phyloP scores from a whole-genome alignment of 164 flowering plant species.

The Tetrastigma voinierianum region DNA sequence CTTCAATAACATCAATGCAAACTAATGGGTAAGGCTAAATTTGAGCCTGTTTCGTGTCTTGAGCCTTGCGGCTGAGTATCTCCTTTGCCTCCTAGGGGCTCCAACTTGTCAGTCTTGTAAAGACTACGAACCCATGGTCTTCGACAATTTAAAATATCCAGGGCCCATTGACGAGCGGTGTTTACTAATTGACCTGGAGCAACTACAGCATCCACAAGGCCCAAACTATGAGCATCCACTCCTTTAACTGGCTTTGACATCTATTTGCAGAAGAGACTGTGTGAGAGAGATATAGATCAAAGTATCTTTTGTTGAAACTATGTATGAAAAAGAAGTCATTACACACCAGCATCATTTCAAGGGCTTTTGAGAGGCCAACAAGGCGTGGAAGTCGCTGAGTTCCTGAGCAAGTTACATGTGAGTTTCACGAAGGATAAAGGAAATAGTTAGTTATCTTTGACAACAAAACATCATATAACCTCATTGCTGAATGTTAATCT shows the following conservation, averaged over 20 bases:
- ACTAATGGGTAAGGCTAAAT: conserved; percentile 74
- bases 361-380: conserved; percentile 90
- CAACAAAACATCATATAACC: neutral
- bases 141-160: conserved; percentile 62
- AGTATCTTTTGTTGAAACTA: neutral
- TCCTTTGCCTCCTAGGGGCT: conserved; percentile 80
- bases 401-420: conserved; percentile 47
- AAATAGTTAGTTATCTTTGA: neutral
- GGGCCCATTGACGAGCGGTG: conserved; percentile 77
- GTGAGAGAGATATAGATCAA: neutral
- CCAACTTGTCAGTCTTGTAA: conserved; percentile 75
- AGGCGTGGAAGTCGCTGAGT: conserved; percentile 97
- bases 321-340: neutral
- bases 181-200: conserved; percentile 53
- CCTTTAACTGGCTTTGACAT: conserved; percentile 77
- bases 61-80: conserved; percentile 72
- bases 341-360: conserved; percentile 99
- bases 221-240: conserved; percentile 64
- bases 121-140: conserved; percentile 79
- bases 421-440: conserved; percentile 1
- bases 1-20: conserved; percentile 75
- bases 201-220: conserved; percentile 84
- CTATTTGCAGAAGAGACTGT: conserved; percentile 26
- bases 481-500: neutral
- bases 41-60: conserved; percentile 72